Base-by-base conservation (phyloP, 2,329 filamentous ascomycete genomes). In the Grosmannia serpens region DNA sequence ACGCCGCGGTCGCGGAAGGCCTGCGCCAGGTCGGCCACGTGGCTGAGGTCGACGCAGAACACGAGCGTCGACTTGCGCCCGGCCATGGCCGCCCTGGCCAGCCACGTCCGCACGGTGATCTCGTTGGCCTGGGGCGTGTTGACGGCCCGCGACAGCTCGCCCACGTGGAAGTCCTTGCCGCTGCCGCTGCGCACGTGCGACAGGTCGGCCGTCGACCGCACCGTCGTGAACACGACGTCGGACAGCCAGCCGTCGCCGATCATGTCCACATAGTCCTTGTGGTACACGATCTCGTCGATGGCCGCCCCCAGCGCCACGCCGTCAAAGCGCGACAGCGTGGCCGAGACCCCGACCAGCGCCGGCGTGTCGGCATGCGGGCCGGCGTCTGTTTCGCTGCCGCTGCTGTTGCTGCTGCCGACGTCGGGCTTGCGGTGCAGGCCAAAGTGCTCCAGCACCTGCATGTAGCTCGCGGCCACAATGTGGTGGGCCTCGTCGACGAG, bases 401-500 rank as follows among this genome's bases (percentile, higher is more conserved):
- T 29, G 31, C 20, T 17, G 4, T 5, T 20, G 7, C 58, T 82
- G 72, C 15, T 77, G 75, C 63, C 29, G 33, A 13, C 9, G 33
- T 44, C 20, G 1, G 41, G 41, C 41, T 44, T n/a, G 20, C 41
- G 8, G 33, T 68, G 65, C 22, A 95, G 78, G 0, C 85, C 83
- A 69, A 99, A 95, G 70, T 97, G 84, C n/a, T 80, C 75, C 53
- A 99, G 75, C 0, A 85, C 80, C 49, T 81, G 79, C 62, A 95
- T 77, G 67, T 97, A 97, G 9, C 85, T 84, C 2, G 83, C 79
- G 0, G 94, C 88, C 51, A 96, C 91, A 57, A 97, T 95, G 71
- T 99, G 94, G 70, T 99, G 94, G 5, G 92, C 94, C 72, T 99
- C 94, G 64, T 99, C 94, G 4, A 99, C 92, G 3, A 99, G 79